Conservation (phyloP, 352 stramenopile genomes). For the Phytopythium helicoides region DNA sequence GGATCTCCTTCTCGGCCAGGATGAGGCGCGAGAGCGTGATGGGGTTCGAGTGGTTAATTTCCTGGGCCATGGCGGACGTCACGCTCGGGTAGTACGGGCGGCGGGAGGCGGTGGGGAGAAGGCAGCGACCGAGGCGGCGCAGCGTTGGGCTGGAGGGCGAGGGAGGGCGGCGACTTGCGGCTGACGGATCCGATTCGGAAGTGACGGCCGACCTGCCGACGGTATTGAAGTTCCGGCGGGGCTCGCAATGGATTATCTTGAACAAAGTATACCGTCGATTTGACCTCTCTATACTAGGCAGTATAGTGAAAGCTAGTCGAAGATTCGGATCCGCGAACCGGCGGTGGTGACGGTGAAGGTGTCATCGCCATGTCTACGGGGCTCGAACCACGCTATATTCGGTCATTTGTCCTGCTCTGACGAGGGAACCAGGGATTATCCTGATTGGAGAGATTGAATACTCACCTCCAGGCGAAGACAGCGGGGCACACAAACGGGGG, state of each 20-base stretch:
- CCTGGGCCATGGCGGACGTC: conserved; percentile 37
- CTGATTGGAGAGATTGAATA: not conserved
- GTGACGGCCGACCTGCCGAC: not conserved
- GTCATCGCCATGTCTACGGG: not conserved
- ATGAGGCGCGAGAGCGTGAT: conserved; percentile 96
- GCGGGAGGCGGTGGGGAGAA: conserved; percentile 2
- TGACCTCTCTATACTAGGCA: not conserved
- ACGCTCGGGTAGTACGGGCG: conserved; percentile 6
- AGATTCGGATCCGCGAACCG: not conserved
- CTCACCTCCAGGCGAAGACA: not conserved
- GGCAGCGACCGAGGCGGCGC: conserved; percentile 1
- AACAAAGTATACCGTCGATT: not conserved
- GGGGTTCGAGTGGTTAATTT: conserved; percentile 78
- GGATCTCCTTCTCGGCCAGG: conserved; percentile 89
- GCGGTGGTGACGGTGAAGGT: conserved; percentile 3
- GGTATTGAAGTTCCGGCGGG: conserved; percentile 3
- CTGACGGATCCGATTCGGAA: conserved; percentile 5
- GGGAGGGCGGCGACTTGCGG: not conserved
- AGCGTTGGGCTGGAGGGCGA: not conserved
- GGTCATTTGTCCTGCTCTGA: no score
- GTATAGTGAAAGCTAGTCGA: no score
- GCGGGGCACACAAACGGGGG: conserved; percentile 1
- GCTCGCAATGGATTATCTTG: not conserved
- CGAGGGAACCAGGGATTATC: no score
- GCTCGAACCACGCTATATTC: no score